A percentile compares a stretch with the other conserved stretches of the same genome.
phyloP scores from a whole-genome alignment of 2,329 filamentous ascomycete species.

The Pseudogymnoascus sp. region DNA sequence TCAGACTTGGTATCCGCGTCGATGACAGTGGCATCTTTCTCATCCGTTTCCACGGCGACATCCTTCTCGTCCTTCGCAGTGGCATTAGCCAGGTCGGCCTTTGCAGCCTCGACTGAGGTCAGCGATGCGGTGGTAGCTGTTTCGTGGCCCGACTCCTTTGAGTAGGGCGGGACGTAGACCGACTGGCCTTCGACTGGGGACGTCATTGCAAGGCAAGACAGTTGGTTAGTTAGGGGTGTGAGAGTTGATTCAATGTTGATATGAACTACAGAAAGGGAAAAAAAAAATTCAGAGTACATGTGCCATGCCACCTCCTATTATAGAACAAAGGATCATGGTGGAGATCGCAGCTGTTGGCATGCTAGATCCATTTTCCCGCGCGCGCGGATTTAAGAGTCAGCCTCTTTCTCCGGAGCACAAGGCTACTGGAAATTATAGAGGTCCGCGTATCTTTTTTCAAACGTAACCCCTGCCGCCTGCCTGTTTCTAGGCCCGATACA shows the following conservation, averaged over 20 bases:
- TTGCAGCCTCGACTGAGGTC: not conserved
- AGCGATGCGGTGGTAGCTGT: not conserved
- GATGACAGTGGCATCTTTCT: not conserved
- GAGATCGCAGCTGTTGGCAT: not conserved
- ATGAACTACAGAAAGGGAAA: not conserved
- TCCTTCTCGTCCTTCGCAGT: not conserved
- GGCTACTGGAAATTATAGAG: constrained; percentile 2
- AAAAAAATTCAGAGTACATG: not conserved
- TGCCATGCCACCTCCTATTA: not conserved
- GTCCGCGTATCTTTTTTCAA: not conserved
- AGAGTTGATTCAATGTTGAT: not conserved
- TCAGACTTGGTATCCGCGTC: not conserved
- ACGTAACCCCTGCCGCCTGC: not conserved
- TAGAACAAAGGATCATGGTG: not conserved
- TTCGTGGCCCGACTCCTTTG: not conserved
- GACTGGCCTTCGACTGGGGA: not conserved
- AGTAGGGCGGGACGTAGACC: not conserved
- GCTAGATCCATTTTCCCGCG: not conserved
- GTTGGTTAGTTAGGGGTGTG: not conserved
- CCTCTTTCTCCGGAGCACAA: not conserved
- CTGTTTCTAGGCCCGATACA: not conserved
- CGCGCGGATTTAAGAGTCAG: not conserved
- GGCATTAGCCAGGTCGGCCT: not conserved
- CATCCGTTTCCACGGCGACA: not conserved
- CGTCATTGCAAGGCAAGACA: not conserved